Base-by-base conservation (phyloP, 1,284 basidiomycete species). In the Takashimella koratensis region DNA sequence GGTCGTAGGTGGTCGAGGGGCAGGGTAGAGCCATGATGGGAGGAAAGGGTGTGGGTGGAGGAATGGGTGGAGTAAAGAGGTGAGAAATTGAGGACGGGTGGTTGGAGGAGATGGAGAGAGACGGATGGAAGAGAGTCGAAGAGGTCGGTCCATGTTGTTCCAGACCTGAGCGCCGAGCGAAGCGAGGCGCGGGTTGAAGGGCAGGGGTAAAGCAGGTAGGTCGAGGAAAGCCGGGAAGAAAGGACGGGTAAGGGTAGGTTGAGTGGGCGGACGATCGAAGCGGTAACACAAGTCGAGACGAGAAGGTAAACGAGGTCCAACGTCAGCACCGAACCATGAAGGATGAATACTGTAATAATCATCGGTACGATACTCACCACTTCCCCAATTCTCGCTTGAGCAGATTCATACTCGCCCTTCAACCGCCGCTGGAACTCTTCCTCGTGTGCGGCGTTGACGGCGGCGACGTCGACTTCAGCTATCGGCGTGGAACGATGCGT, bases 61-160 rank as follows among this genome's bases (percentile, higher is more conserved):
- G 68, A 83, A 81, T 0, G 92, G 92, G 24, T 83, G 77, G 52
- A 96, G 82, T 56, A 98, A 79, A 47, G 82, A 85, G 19, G 79
- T 80, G 19, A 98, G 83, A 78, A 97, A 97, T 0, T 86, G 83
- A 24, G 83, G 76, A 6, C 92, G 84, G 0, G 93, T 93, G 36
- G 81, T 67, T 13, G 68, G 76, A 2, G 78, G 75, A 0, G 90
- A 84, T 49, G 92, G 92, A 53, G 86, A 81, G 20, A 98, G 82
- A 54, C 87, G 87, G 41, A 98, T 86, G 1, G 86, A 80, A 4
- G 85, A 82, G 40, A 94, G 81, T 39, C 81, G 81, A 51, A 87
- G 67, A 0, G 80, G 82, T 0, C 83, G 80, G 4, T 81, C 74
- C 47, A 86, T 74, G 66, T 86, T 89, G 22, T 77, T 77, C 57